phyloP scores from a whole-genome alignment of 2,329 filamentous ascomycete species.

The Atkinsonella hypoxylon region DNA sequence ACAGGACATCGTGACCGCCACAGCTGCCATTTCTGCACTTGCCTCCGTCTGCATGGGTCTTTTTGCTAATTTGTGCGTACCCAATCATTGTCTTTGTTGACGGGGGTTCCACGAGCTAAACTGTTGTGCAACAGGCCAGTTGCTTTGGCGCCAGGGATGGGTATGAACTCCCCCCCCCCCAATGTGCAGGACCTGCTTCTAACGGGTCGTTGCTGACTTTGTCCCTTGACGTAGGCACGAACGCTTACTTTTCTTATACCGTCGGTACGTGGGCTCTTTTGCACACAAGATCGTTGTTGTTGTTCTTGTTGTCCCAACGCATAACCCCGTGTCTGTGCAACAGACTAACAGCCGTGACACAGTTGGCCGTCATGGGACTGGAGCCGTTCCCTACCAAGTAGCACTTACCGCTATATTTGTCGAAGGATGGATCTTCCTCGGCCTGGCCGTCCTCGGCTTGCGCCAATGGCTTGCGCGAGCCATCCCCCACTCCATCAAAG shows the following conservation, averaged over 20 bases:
- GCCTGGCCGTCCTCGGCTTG: slow-evolving; percentile 65
- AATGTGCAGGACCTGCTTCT: too few relatives aligned
- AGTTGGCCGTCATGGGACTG: slow-evolving; percentile 65
- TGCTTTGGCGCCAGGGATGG: slow-evolving; percentile 32
- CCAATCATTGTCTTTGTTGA: neutral
- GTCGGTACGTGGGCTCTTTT: slow-evolving; percentile 20
- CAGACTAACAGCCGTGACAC: slow-evolving; percentile 5
- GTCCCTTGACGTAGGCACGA: slow-evolving; percentile 40
- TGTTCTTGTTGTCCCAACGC: slow-evolving; percentile 8
- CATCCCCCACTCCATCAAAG: slow-evolving; percentile 74
- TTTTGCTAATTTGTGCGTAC: slow-evolving; percentile 57
- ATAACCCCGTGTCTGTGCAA: neutral
- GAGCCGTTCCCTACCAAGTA: slow-evolving; percentile 59
- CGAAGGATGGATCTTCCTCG: slow-evolving; percentile 78
- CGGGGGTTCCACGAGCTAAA: slow-evolving; percentile 3
- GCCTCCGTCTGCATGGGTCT: slow-evolving; percentile 76
- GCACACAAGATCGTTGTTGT: neutral
- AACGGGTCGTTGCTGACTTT: slow-evolving; percentile 1
- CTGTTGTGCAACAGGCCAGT: slow-evolving; percentile 17
- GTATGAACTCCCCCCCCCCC: slow-evolving; percentile 17
- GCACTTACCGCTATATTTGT: slow-evolving; percentile 81
- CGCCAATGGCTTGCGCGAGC: slow-evolving; percentile 80
- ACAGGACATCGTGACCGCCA: slow-evolving; percentile 73
- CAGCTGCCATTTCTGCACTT: slow-evolving; percentile 69
- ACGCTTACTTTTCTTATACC: slow-evolving; percentile 77